Evolutionary conservation across 2,329 filamentous ascomycete species (phyloP).

Genomic region (Colletotrichum sp.): DNA sequence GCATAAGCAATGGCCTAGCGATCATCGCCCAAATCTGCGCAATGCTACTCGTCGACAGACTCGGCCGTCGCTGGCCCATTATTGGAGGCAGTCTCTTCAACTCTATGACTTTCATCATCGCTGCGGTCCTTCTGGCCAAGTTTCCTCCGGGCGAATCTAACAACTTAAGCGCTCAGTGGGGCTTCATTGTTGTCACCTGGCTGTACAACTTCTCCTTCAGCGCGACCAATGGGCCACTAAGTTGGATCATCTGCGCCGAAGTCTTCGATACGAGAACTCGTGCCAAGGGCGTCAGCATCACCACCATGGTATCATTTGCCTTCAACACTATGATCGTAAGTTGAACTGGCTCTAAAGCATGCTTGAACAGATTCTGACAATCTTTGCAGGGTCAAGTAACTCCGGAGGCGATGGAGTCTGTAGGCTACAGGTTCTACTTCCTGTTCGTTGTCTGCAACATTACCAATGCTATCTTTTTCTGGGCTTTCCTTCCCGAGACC

Average conservation of each 20-base stretch:
- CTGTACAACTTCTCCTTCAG: slow-evolving; percentile 81
- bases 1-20: slow-evolving; percentile 74
- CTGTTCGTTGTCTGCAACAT: slow-evolving; percentile 61
- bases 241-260: slow-evolving; percentile 67
- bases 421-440: slow-evolving; percentile 1
- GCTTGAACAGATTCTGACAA: slow-evolving; percentile 28
- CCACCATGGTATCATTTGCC: slow-evolving; percentile 73
- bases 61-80: slow-evolving; percentile 73
- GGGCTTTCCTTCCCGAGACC: slow-evolving; percentile 69
- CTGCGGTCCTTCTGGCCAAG: slow-evolving; percentile 50
- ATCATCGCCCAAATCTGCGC: slow-evolving; percentile 70
- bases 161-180: slow-evolving; percentile 51
- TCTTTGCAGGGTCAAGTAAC: neutral
- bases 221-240: slow-evolving; percentile 66
- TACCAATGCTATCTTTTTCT: slow-evolving; percentile 54
- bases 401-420: neutral
- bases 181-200: slow-evolving; percentile 77
- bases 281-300: slow-evolving; percentile 74
- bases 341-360: slow-evolving; percentile 58
- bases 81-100: slow-evolving; percentile 76
- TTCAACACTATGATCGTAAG: slow-evolving; percentile 73
- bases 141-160: slow-evolving; percentile 63
- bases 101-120: slow-evolving; percentile 73
- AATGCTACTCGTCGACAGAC: slow-evolving; percentile 70
- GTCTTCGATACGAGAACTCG: slow-evolving; percentile 80